Conservation (phyloP, 2,329 filamentous ascomycete genomes). For the Exophiala oligosperma region DNA sequence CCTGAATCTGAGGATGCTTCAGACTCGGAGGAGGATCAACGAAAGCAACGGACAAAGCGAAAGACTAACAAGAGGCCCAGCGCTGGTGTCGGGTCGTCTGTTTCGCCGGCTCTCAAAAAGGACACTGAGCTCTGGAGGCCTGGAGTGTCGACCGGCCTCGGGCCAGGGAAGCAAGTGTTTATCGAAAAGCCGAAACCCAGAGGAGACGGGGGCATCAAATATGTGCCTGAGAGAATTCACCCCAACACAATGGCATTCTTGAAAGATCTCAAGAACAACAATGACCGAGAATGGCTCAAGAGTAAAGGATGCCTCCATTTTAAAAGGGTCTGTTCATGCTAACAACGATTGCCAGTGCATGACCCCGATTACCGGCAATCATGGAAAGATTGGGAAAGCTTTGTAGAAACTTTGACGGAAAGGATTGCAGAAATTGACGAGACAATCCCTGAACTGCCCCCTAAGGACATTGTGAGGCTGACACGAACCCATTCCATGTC, state of each 20-base stretch:
- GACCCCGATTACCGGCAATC: conserved; percentile 77
- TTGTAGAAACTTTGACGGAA: conserved; percentile 70
- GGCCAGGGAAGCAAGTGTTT: conserved; percentile 60
- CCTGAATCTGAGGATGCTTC: conserved; percentile 29
- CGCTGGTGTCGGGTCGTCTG: conserved; percentile 27
- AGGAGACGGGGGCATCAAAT: conserved; percentile 58
- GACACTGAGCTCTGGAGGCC: conserved; percentile 57
- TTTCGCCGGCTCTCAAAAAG: conserved; percentile 31
- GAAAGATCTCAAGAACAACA: conserved; percentile 59
- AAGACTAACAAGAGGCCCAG: conserved; percentile 17
- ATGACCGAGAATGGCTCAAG: conserved; percentile 65
- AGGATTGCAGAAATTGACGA: conserved; percentile 72
- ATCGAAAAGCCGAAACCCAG: conserved; percentile 65
- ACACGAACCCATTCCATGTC: neutral
- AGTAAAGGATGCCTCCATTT: conserved; percentile 40
- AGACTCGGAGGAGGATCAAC: conserved; percentile 34
- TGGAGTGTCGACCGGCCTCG: conserved; percentile 56
- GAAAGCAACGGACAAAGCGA: conserved; percentile 15
- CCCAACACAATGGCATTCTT: conserved; percentile 65
- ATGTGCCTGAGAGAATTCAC: conserved; percentile 59
- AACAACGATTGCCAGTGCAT: conserved; percentile 56
- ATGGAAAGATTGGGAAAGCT: conserved; percentile 78
- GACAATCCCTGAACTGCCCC: conserved; percentile 81
- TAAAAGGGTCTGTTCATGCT: neutral
- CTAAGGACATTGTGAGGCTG: conserved; percentile 71